These are phyloP conservation scores for Agapanthus africanus DNA, from an alignment of 106 monocot species.

Conservation along the genomic window DNA sequence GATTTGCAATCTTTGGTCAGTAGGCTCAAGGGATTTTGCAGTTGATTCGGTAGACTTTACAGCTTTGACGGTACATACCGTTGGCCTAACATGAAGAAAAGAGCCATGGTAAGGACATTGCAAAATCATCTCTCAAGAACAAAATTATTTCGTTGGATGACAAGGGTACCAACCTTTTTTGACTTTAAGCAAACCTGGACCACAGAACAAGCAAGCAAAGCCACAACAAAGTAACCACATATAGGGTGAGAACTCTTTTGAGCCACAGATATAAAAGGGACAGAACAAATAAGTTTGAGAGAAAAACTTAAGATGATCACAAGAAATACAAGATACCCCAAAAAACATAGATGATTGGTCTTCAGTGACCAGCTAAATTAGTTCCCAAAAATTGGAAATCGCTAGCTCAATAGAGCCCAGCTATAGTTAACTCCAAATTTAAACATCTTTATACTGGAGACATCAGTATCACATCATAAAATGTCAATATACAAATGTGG, in stretches of 20 bases:
- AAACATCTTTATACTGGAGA: too few species aligned
- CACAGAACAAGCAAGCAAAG: slow-evolving; percentile 1
- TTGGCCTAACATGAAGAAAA: not conserved
- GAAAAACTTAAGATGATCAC: too few species aligned
- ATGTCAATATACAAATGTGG: too few species aligned
- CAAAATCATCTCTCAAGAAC: slow-evolving; percentile 5
- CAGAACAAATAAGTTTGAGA: not conserved
- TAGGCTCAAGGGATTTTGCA: not conserved
- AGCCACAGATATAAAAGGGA: not conserved
- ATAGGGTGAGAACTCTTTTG: not conserved
- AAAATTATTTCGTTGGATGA: not conserved
- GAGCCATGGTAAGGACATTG: slow-evolving; percentile 2
- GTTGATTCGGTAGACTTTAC: slow-evolving; percentile 1
- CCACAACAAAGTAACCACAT: not conserved
- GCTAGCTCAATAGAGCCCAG: too few species aligned
- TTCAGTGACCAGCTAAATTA: too few species aligned
- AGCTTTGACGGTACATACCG: slow-evolving; percentile 6
- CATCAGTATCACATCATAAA: too few species aligned
- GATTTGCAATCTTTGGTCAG: not conserved
- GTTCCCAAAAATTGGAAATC: too few species aligned
- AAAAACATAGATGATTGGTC: too few species aligned
- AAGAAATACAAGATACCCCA: too few species aligned
- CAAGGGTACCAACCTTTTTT: not conserved
- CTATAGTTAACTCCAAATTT: too few species aligned
- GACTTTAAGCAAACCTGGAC: not conserved